Evolutionary conservation across 306 rosid species (phyloP), one percentile per base, ranked within the genome.

Genomic region (Vigna reflexopilosa): DNA sequence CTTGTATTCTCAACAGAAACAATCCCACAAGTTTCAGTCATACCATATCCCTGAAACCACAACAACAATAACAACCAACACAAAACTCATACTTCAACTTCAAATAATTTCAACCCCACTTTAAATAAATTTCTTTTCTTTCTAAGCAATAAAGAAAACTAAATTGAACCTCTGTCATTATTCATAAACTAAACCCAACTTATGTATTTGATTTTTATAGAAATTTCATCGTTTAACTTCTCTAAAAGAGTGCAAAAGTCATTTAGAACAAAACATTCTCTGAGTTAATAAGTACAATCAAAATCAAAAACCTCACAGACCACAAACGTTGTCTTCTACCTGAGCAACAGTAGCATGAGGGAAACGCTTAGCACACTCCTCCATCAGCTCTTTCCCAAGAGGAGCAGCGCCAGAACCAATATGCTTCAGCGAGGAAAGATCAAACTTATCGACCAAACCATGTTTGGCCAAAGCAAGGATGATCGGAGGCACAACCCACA

Each of bases 341-440:
- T 95, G 98, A 50, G 2, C 1, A 81, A 95, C 82, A 12, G 9
- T 19, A 57, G 85, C 84, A 4, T 83, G 73, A 26, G 98, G 97
- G 59, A 92, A 56, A 2, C 88, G 83, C 69, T 68, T 86, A 2
- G 87, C 82, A 55, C 98, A 89, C 66, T 89, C 98, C 69, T 77
- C 86, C 96, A 92, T 92, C 82, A 95, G 81, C 2, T 92, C 98
- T 82, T 83, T 95, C 54, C 96, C 98, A 66, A 95, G 80, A 79
- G 98, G 98, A 17, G 98, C 98, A 57, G 98, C 98, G 28, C 98
- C 98, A 2, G 98, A 95, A 48, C 91, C 91, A 50, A 92, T 72
- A 7, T 77, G 82, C 86, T 44, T 88, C 88, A 95, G 47, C 0
- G 95, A 89, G 0, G 97, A 88, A 72, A 95, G 92, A 45, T 89